Conservation (phyloP, 805 yeast genomes). For the Ogataea trehalophila region DNA sequence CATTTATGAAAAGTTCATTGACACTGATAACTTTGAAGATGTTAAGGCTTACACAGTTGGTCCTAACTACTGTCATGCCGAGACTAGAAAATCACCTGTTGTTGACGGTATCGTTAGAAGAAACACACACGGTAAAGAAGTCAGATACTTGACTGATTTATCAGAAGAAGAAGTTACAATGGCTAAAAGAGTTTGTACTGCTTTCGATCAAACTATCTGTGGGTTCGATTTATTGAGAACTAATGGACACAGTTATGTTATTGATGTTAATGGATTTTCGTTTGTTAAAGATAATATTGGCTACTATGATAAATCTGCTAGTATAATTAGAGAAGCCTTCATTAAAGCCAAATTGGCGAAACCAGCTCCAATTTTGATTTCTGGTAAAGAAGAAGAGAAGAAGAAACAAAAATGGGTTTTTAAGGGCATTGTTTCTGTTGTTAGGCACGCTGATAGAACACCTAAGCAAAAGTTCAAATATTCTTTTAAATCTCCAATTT, state of each 20-base stretch:
- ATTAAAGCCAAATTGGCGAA: constrained; percentile 51
- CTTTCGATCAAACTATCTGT: constrained; percentile 90
- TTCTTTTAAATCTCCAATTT: constrained; percentile 83
- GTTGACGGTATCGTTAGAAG: constrained; percentile 98
- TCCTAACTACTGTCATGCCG: constrained; percentile 88
- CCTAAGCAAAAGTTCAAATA: constrained; percentile 97
- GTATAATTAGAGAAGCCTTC: constrained; percentile 71
- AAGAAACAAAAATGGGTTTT: constrained; percentile 92
- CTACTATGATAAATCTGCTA: constrained; percentile 81
- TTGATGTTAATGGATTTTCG: constrained; percentile 97
- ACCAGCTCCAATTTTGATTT: constrained; percentile 32
- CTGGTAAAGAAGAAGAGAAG: constrained; percentile 38
- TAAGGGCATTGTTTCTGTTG: constrained; percentile 85
- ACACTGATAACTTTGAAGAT: constrained; percentile 96
- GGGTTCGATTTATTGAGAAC: constrained; percentile 94
- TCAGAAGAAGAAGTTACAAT: constrained; percentile 69
- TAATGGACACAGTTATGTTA: constrained; percentile 81
- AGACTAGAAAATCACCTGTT: constrained; percentile 96
- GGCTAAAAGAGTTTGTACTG: constrained; percentile 70
- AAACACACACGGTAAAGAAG: constrained; percentile 96
- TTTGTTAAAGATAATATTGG: constrained; percentile 88
- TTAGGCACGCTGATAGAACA: constrained; percentile 97
- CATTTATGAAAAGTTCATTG: constrained; percentile 93
- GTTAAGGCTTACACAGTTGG: constrained; percentile 99
- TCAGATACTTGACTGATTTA: constrained; percentile 81